A percentile compares a stretch with the other conserved stretches of the same genome.
Evolutionary conservation across 2,329 filamentous ascomycete genomes (phyloP).

Genomic region (Aspergillus terreus): DNA sequence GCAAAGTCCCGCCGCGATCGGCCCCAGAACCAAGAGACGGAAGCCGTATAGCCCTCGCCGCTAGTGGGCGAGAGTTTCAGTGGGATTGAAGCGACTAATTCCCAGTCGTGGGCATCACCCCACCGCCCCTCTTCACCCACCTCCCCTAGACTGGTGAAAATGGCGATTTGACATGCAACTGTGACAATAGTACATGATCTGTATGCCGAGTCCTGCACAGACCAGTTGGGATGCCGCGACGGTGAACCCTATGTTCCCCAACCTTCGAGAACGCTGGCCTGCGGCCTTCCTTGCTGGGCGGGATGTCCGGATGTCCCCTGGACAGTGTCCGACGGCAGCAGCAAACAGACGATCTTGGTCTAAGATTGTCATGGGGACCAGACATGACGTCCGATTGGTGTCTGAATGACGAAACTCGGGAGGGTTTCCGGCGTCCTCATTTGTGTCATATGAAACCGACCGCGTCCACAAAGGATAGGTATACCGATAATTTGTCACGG

Average conservation of each 20-base stretch:
- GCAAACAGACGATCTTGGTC: neutral
- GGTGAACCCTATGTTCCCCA: neutral
- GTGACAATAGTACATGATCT: neutral
- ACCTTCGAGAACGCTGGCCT: neutral
- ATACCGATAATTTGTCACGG: neutral
- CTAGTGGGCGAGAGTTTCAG: too few species aligned
- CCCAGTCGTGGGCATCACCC: neutral
- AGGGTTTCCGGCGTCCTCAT: neutral
- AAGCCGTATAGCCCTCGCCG: too few species aligned
- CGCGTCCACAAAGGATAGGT: neutral
- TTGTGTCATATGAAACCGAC: neutral
- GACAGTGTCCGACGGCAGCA: too few species aligned
- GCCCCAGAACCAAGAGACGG: conserved; percentile 6
- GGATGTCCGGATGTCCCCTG: neutral
- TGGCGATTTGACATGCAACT: neutral
- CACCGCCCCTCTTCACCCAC: neutral
- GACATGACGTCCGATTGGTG: neutral
- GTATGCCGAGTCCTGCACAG: neutral
- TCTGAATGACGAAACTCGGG: neutral
- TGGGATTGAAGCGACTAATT: too few species aligned
- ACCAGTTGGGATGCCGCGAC: neutral
- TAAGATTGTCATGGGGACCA: neutral
- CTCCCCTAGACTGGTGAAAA: neutral
- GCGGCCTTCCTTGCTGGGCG: neutral
- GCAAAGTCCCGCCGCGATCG: conserved; percentile 17